A percentile compares a stretch with the other conserved stretches of the same genome.
phyloP scores from a whole-genome alignment of 2,329 filamentous ascomycete species.

The Cercospora sp. region DNA sequence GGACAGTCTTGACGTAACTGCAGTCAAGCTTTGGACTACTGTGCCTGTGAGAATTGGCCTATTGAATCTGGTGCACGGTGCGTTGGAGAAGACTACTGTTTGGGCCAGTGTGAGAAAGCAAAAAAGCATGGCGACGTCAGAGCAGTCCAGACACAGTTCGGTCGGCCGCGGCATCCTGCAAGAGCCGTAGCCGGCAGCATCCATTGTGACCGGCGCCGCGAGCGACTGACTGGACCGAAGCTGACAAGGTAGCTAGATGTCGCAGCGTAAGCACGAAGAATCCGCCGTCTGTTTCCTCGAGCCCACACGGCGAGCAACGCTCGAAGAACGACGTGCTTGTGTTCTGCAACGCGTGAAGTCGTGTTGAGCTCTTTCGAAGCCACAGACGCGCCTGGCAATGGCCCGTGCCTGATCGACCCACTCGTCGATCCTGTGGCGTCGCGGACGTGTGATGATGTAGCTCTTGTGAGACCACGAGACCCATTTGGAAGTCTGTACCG shows the following conservation, averaged over 20 bases:
- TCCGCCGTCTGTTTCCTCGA: neutral
- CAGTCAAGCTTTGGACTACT: neutral
- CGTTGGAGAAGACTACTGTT: neutral
- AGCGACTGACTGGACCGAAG: neutral
- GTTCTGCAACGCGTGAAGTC: neutral
- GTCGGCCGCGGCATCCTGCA: slow-evolving; percentile 2
- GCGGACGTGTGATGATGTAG: neutral
- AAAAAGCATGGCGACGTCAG: neutral
- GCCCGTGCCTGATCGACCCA: slow-evolving; percentile 1
- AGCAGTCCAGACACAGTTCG: neutral
- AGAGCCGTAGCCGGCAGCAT: slow-evolving; percentile 5
- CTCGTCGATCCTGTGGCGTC: neutral
- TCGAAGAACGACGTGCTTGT: neutral
- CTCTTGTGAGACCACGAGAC: neutral
- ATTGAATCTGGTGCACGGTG: neutral
- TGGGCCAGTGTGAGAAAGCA: neutral
- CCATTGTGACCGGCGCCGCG: neutral
- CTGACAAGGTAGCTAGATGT: neutral
- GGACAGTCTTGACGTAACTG: neutral
- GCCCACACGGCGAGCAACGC: neutral
- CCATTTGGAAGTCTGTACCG: neutral
- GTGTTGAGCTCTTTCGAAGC: neutral
- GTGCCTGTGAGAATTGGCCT: neutral
- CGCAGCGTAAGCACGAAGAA: neutral
- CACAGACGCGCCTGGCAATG: neutral